phyloP scores from a whole-genome alignment of 805 yeast genomes.

The Yamadazyma takamatsuzukensis region DNA sequence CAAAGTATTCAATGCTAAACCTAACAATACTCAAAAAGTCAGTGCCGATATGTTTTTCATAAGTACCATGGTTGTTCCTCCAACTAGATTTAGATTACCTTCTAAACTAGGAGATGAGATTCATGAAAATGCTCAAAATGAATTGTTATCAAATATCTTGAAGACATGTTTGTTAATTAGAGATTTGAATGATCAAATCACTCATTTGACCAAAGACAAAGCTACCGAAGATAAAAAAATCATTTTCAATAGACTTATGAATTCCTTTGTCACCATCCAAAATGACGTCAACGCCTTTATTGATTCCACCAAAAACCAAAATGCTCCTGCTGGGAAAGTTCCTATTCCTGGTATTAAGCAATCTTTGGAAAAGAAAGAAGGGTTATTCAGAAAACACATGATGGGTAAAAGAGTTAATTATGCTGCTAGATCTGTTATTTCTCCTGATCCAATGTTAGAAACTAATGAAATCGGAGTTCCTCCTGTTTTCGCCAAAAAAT shows the following conservation, averaged over 20 bases:
- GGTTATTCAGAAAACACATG: slow-evolving; percentile 97
- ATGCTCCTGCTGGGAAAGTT: slow-evolving; percentile 58
- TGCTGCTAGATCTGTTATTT: slow-evolving; percentile 98
- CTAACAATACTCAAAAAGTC: slow-evolving; percentile 46
- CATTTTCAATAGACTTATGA: slow-evolving; percentile 86
- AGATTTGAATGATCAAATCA: slow-evolving; percentile 83
- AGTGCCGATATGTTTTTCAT: slow-evolving; percentile 85
- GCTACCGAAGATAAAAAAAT: slow-evolving; percentile 57
- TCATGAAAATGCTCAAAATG: slow-evolving; percentile 93
- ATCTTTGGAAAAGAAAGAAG: slow-evolving; percentile 97
- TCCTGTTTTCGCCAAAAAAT: slow-evolving; percentile 92
- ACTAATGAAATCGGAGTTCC: slow-evolving; percentile 99
- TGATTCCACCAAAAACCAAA: slow-evolving; percentile 86
- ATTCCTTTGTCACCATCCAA: slow-evolving; percentile 90
- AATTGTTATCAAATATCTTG: slow-evolving; percentile 73
- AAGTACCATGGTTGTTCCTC: slow-evolving; percentile 87
- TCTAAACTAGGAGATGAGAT: slow-evolving; percentile 94
- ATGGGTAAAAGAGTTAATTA: slow-evolving; percentile 99
- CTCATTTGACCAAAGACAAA: slow-evolving; percentile 39
- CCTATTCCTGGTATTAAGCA: slow-evolving; percentile 97
- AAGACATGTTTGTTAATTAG: slow-evolving; percentile 78
- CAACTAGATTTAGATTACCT: slow-evolving; percentile 96
- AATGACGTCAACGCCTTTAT: slow-evolving; percentile 92
- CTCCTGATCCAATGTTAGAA: slow-evolving; percentile 97
- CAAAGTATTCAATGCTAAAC: slow-evolving; percentile 79